Evolutionary conservation across 176 grass and related monocot species (phyloP).

Genomic region (Thalia dealbata): DNA sequence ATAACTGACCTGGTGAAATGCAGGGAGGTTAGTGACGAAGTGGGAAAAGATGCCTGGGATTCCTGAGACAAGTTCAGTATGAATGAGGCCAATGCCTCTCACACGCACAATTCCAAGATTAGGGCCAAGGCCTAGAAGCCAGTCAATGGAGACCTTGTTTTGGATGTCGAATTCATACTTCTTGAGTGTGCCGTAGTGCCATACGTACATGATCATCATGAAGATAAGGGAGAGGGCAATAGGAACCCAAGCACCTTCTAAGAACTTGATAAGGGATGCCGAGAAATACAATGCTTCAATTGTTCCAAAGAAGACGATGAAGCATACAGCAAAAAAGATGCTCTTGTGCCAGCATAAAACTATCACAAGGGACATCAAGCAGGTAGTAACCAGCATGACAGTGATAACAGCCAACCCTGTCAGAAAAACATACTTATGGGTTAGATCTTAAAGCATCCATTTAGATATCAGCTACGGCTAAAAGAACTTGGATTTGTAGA

Average conservation of each 20-base stretch:
- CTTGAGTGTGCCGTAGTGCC: slow-evolving; percentile 92
- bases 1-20: slow-evolving; percentile 76
- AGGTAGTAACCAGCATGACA: slow-evolving; percentile 91
- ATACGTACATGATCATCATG: slow-evolving; percentile 82
- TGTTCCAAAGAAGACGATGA: slow-evolving; percentile 86
- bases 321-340: slow-evolving; percentile 53
- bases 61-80: slow-evolving; percentile 66
- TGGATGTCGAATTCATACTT: slow-evolving; percentile 84
- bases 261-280: slow-evolving; percentile 75
- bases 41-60: slow-evolving; percentile 91
- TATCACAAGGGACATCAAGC: slow-evolving; percentile 94
- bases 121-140: slow-evolving; percentile 71
- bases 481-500: too few species aligned
- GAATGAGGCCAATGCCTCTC: slow-evolving; percentile 75
- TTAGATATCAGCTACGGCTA: too few species aligned
- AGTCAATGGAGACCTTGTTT: slow-evolving; percentile 90
- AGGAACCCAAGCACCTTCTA: slow-evolving; percentile 81
- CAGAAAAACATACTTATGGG: neutral
- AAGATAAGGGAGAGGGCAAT: slow-evolving; percentile 58
- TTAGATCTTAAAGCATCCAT: too few species aligned
- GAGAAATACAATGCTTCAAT: slow-evolving; percentile 94
- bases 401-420: slow-evolving; percentile 93
- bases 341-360: slow-evolving; percentile 90
- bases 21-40: slow-evolving; percentile 91
- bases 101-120: slow-evolving; percentile 73